Evolutionary conservation across 768 basidiomycete genomes (phyloP).

Genomic region (Coprinopsis marcescibilis): DNA sequence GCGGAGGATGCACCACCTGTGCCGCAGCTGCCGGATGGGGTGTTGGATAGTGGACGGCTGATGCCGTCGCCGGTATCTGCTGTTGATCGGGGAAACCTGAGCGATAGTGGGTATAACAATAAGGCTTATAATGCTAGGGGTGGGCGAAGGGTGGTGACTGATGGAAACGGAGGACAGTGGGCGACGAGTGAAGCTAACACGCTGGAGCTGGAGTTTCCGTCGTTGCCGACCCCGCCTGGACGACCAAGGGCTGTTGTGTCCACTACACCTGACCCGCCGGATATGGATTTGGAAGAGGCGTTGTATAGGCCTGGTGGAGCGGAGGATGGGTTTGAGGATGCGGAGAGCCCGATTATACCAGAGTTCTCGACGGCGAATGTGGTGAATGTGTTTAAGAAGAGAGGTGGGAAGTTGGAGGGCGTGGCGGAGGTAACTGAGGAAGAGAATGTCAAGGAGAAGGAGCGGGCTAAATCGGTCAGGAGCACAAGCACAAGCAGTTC

Average conservation of each 20-base stretch:
- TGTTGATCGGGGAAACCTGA: constrained; percentile 5
- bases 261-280: constrained; percentile 1
- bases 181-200: not conserved
- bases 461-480: constrained; percentile 1
- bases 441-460: not conserved
- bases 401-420: no score
- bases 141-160: not conserved
- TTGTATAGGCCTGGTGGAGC: not conserved
- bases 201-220: not conserved
- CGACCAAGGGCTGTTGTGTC: constrained; percentile 6
- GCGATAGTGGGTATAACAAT: constrained; percentile 3
- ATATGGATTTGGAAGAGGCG: constrained; percentile 10
- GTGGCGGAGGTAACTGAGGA: constrained; percentile 11
- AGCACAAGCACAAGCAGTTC: constrained; percentile 9
- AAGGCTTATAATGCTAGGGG: not conserved
- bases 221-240: constrained; percentile 8
- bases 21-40: not conserved
- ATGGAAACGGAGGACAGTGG: constrained; percentile 3
- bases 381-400: constrained; percentile 39
- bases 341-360: constrained; percentile 41
- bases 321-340: constrained; percentile 1
- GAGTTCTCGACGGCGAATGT: constrained; percentile 41
- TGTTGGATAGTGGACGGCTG: not conserved
- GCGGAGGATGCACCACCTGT: not conserved
- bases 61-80: constrained; percentile 1